Evolutionary conservation across 2,329 filamentous ascomycete species (phyloP), one percentile per base, ranked within the genome.

Genomic region (Aureobasidium sp.): DNA sequence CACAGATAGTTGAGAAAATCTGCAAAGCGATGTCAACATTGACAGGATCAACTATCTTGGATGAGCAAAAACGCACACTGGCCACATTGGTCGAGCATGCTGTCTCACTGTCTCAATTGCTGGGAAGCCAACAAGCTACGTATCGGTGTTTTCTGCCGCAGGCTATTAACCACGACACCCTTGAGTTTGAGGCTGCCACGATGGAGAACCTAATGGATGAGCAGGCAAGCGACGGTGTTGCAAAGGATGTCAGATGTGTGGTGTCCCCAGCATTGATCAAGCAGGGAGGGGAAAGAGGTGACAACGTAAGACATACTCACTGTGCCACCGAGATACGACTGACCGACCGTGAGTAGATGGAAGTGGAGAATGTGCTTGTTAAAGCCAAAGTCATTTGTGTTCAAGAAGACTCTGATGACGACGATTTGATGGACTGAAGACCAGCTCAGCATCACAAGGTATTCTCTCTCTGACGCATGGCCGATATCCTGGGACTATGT

Each of bases 151-250:
- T 64, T 43, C 63, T 73, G 9, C 72, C 72, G 6, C 34, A 52
- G 13, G 62, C 69, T 32, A 63, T 62, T 6, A 53, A 61, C 8
- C 15, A 48, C 67, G 82, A 85, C 68, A 75, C 74, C 63, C 76
- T 79, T 3, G 71, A 80, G 55, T 89, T 88, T 68, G 83, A 87
- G 67, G 63, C 76, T 1, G 75, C 77, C 29, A 81, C 75, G 3
- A 89, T 89, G 86, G 86, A 88, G 67, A 85, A 88, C 67, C 78
- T 84, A 17, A 74, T 72, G 36, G 82, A 84, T 63, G 84, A 86
- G 64, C 82, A 84, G 20, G 77, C 73, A 10, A 71, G 74, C 17
- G 75, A 76, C 48, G 59, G 26, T 8, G 6, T 26, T 5, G 20
- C 39, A 15, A 76, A 83, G 57, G 80, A 84, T 59, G 80, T 89